Base-by-base conservation (phyloP, 2,329 filamentous ascomycete genomes). In the Ophiocordyceps unilateralis region DNA sequence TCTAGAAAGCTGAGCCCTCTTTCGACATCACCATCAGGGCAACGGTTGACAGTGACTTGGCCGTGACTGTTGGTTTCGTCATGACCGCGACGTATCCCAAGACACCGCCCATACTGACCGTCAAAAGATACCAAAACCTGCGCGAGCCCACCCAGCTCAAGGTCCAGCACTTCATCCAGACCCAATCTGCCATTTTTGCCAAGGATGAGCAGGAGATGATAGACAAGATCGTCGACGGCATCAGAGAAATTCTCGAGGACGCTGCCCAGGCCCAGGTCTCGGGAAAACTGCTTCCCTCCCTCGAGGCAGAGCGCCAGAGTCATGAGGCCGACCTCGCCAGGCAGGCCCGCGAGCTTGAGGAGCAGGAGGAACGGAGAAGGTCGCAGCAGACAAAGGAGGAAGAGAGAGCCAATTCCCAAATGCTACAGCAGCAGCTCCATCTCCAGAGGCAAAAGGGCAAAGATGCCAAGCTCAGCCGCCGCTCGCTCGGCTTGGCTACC, bases 21-120 rank as follows among this genome's bases (percentile, higher is more conserved):
- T 93, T 96, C 58, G 84, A 84, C 50, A 78, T 96, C 42, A 76
- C 72, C 42, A 70, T 96, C 48, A 85, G 76, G 53, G 74, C 85
- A 10, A 77, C 77, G 4, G 79, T 77, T 0, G 81, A 91, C 53
- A 70, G 77, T 32, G 80, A 87, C 41, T 73, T 86, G 46, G 71
- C 70, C 22, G 68, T 87, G 34, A 77, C 76, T 2, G 63, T 96
- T n/a, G 71, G 75, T 40, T 85, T 93, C 42, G 80, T 83, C 44
- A 67, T 96, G 50, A 91, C 86, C 9, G 83, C 87, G 7, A 93
- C 88, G 1, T 96, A 96, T 58, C 91, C 89, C 4, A 93, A 85
- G 56, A 83, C 86, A 1, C 66, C 78, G 2, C 88, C 88, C 1
- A 65, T 85, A 11, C 63, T 94, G 14, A 76, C 72, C 5, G 56